Base-by-base conservation (phyloP, 1,284 basidiomycete genomes). In the Papiliotrema terrestris region DNA sequence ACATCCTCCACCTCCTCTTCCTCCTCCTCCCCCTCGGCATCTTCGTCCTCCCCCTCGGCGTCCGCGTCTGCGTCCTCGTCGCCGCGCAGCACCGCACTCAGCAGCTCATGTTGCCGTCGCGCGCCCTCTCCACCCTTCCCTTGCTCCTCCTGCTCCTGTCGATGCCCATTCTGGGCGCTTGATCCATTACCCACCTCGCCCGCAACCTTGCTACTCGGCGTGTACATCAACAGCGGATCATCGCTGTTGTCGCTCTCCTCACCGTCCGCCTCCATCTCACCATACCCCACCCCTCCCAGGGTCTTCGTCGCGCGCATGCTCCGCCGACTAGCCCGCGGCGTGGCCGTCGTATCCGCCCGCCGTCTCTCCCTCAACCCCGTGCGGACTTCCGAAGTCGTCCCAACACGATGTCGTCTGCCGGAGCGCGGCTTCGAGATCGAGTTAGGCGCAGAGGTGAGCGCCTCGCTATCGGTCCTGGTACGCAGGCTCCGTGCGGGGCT, bases 401-500 rank as follows among this genome's bases (percentile, higher is more conserved):
- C 43, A 23, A 5, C 20, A 6, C 23, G n/a, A 3, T 45, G n/a
- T 15, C 25, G 20, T 45, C 44, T n/a, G 17, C 17, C 11, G 17
- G 42, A 45, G n/a, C 50, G 50, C n/a, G 26, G 29, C 37, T 37
- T 17, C 20, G 29, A 11, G 8, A 19, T 13, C 3, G 23, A 51
- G 19, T 19, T 36, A 2, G 15, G 29, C 17, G 45, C 23, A n/a
- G 51, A 14, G 19, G 19, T 51, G 29, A 45, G 32, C 51, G 29
- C 29, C 29, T 52, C 51, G 5, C 55, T 52, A 26, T 32, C 52
- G 13, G 51, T 44, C 8, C 71, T 60, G 25, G 64, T 63, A 19
- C 73, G 54, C n/a, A 75, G 56, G 26, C 41, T 60, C 22, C 71
- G 56, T 13, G 54, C 55, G 2, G 69, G 67, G 15, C 57, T 61